Evolutionary conservation across 108 stramenopile genomes (phyloP), one percentile per base, ranked within the genome.

Genomic region (Pseudonitzschia multistriata): DNA sequence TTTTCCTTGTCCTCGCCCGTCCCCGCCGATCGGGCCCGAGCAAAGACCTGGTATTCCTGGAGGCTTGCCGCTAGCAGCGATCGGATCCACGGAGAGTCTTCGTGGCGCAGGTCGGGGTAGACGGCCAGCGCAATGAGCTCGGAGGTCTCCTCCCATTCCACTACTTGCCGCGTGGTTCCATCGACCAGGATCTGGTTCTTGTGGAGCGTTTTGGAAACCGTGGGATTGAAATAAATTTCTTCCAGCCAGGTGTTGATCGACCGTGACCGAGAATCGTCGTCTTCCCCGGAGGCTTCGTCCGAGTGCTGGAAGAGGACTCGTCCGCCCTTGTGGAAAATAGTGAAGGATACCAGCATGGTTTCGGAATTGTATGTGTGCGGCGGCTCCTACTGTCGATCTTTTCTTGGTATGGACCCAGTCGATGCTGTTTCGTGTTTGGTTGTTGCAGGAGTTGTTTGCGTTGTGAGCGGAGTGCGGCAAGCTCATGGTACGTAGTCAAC

Each of bases 301-400:
- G 24, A 10, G 52, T 86, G 72, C 59, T 81, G 83, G 62, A 81
- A 86, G 25, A 83, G 66, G 22, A 86, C 74, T 63, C 81, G 49
- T 15, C 85, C 80, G 54, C 88, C 91, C 70, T 87, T 86, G 67
- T 80, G 74, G 67, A 92, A 84, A 35, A 92, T 86, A 24, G 87
- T 83, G 61, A 92, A 63, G 17, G 85, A 83, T 49, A 89, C 83
- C 25, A 92, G 54, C 88, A 91, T 91, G 35, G 14, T 85, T 8
- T 17, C 8, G 14, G 3, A 13, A 17, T 3, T 45, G 42, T 45
- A 17, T 13, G 13, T 45, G 42, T 45, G 11, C 42, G 42, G 15
- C 13, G 17, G 7, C 42, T 17, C 13, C 2, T 45, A 8, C 3
- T 13, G 42, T 17, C 8, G 42, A n/a, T n/a, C n/a, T n/a, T n/a